phyloP scores from a whole-genome alignment of 164 flowering plant genomes.

The Santalum album region DNA sequence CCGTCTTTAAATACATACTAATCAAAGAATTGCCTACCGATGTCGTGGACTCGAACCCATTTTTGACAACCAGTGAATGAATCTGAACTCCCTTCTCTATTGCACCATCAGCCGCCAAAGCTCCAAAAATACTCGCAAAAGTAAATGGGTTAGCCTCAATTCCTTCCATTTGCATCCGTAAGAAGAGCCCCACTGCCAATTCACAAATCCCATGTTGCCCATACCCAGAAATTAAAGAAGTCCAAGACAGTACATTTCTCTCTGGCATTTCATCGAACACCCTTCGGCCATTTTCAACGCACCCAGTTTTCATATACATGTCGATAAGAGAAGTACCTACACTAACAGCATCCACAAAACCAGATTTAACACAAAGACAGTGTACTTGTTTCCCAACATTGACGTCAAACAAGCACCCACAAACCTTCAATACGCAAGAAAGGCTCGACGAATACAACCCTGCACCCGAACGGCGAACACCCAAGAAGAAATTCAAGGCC shows the following conservation, averaged over 20 bases:
- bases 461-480: constrained; percentile 26
- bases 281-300: constrained; percentile 37
- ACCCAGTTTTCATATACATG: constrained; percentile 61
- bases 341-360: constrained; percentile 48
- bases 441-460: constrained; percentile 35
- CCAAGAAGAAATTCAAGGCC: constrained; percentile 39
- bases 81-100: constrained; percentile 40
- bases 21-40: constrained; percentile 70
- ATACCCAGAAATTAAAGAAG: constrained; percentile 67
- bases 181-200: constrained; percentile 30
- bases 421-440: constrained; percentile 60
- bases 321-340: constrained; percentile 83
- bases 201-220: constrained; percentile 35
- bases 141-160: constrained; percentile 67
- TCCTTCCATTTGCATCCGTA: constrained; percentile 46
- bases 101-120: constrained; percentile 37
- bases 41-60: constrained; percentile 36
- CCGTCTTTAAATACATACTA: constrained; percentile 60
- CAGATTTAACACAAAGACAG: constrained; percentile 44
- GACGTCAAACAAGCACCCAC: constrained; percentile 32
- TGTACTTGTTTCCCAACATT: constrained; percentile 56
- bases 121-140: constrained; percentile 56
- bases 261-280: constrained; percentile 61
- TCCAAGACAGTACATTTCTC: constrained; percentile 86
- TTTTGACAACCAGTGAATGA: constrained; percentile 53